Base-by-base conservation (phyloP, 2,329 filamentous ascomycete species). In the Metarhizium album region DNA sequence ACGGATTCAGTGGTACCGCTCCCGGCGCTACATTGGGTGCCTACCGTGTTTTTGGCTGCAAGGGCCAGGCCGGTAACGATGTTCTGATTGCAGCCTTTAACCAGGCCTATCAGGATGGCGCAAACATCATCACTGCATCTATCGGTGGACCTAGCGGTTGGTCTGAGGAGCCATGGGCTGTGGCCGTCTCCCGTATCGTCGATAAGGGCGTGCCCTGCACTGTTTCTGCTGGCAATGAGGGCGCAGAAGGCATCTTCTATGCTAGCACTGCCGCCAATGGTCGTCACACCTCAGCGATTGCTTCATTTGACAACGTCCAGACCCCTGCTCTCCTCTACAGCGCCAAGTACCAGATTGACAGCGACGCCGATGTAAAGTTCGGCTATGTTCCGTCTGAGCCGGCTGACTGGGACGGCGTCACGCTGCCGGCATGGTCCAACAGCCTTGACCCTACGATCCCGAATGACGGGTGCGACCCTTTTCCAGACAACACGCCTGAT, bases 51-150 rank as follows among this genome's bases (percentile, higher is more conserved):
- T 80, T 82, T 51, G 77, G 77, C 45, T 83, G 79, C 60, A 52
- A 59, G 1, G 79, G 76, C 35, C 61, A 66, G 33, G 68, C 72
- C n/a, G 61, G 64, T 14, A 75, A 76, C 57, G 80, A 83, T 52
- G 67, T 83, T 8, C 62, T 84, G 48, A 79, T 83, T 42, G 72
- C 73, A 8, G 78, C 80, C 1, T 82, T 77, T 59, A 75, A 78
- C 64, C 72, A 71, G 58, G 82, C 82, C 0, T 82, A 74, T 55
- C 74, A 83, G 58, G 79, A 74, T n/a, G 78, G 77, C 33, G 74
- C 74, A 35, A 67, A 80, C 57, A 74, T 81, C 55, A 80, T 81
- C 59, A 78, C 74, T 1, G 70, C 74, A 1, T 79, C 75, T 3
- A 72, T 80, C 42, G 75, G 76, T n/a, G 70, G 69, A 0, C 57